Evolutionary conservation across 2,329 filamentous ascomycete species (phyloP).

Genomic region (Cryphonectria naterciae): DNA sequence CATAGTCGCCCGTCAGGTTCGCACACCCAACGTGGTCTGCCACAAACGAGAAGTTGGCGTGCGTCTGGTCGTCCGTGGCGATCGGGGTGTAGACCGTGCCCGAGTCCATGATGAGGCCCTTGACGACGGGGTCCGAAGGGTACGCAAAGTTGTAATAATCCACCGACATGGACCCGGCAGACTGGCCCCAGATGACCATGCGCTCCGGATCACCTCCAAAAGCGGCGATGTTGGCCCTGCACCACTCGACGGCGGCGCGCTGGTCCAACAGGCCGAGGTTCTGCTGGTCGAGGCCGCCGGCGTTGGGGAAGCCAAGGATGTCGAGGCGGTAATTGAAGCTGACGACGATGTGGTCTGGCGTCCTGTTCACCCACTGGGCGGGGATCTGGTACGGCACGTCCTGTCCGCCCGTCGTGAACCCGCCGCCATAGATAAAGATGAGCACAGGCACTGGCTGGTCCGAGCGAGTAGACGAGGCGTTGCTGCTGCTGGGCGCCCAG

Average conservation of each 20-base stretch:
- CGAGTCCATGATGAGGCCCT: conserved; percentile 44
- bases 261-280: conserved; percentile 60
- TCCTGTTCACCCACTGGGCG: conserved; percentile 36
- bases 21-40: conserved; percentile 43
- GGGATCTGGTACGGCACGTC: conserved; percentile 37
- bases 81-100: conserved; percentile 41
- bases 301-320: conserved; percentile 40
- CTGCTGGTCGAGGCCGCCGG: conserved; percentile 35
- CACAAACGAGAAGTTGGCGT: conserved; percentile 45
- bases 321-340: conserved; percentile 39
- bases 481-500: conserved; percentile 29
- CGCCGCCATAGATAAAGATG: conserved; percentile 37
- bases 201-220: conserved; percentile 54
- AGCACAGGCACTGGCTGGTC: conserved; percentile 30
- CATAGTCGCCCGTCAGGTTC: conserved; percentile 36
- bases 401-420: conserved; percentile 35
- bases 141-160: conserved; percentile 48
- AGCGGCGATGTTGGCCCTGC: conserved; percentile 50
- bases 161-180: conserved; percentile 46
- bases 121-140: conserved; percentile 47
- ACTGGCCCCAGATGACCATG: conserved; percentile 54
- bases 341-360: conserved; percentile 37
- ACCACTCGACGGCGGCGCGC: conserved; percentile 56
- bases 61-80: conserved; percentile 41
- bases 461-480: not conserved